Conservation (phyloP, 805 yeast species). For the Barnettozyma pratensis region DNA sequence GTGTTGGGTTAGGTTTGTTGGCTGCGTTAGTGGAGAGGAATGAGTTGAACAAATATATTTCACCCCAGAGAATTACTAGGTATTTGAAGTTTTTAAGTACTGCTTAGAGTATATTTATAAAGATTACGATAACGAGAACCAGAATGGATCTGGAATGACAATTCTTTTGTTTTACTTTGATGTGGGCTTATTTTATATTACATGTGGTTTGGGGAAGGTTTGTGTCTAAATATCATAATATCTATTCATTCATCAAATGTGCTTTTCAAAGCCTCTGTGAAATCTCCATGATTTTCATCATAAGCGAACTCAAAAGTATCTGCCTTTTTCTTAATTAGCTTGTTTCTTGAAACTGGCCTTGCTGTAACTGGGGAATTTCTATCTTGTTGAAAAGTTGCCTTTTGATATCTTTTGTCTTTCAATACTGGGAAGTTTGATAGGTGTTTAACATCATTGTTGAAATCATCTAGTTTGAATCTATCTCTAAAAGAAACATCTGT, state of each 20-base stretch:
- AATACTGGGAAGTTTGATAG: background rate
- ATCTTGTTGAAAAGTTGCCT: too few relatives aligned
- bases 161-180: too few relatives aligned
- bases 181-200: too few relatives aligned
- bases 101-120: background rate
- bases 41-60: background rate
- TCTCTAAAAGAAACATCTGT: slow-evolving; percentile 42
- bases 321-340: background rate
- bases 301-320: slow-evolving; percentile 2
- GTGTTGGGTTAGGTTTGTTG: slow-evolving; percentile 4
- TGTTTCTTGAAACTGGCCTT: background rate
- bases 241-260: background rate
- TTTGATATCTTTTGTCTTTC: background rate
- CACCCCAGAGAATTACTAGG: slow-evolving; percentile 2
- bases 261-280: background rate
- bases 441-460: slow-evolving; percentile 2
- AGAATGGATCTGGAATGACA: too few relatives aligned
- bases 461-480: slow-evolving; percentile 8
- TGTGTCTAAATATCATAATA: too few relatives aligned
- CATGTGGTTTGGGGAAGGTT: too few relatives aligned
- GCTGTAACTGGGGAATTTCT: too few relatives aligned
- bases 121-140: too few relatives aligned
- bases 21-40: background rate
- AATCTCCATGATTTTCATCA: background rate
- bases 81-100: background rate